Percentiles rank a stretch among this genome's conserved stretches.
Evolutionary conservation across 75 land plant genomes (phyloP).

Genomic region (Sequoia sempervirens): DNA sequence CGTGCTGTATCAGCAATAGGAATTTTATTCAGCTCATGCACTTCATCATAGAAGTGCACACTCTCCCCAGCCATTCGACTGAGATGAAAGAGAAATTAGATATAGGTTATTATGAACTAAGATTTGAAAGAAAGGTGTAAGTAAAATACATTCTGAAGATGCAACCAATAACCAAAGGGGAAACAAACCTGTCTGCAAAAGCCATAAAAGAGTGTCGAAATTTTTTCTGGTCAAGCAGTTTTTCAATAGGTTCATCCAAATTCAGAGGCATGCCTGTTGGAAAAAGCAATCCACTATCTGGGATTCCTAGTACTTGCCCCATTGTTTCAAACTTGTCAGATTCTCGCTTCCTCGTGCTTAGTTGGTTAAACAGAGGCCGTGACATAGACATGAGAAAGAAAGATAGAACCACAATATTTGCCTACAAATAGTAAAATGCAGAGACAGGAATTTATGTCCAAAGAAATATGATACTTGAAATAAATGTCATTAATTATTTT

Average conservation of each 20-base stretch:
- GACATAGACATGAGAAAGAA: slow-evolving; percentile 45
- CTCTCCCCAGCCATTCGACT: slow-evolving; percentile 72
- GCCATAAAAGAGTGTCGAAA: slow-evolving; percentile 56
- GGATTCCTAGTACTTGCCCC: slow-evolving; percentile 59
- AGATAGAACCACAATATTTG: slow-evolving; percentile 35
- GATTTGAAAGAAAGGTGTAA: background rate
- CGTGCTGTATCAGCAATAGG: slow-evolving; percentile 33
- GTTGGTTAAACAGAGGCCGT: slow-evolving; percentile 41
- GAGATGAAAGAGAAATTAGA: slow-evolving; percentile 1
- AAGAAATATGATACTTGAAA: background rate
- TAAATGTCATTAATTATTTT: background rate
- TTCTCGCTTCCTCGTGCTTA: slow-evolving; percentile 41
- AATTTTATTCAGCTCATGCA: slow-evolving; percentile 41
- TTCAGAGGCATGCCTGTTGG: slow-evolving; percentile 11
- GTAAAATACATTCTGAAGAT: slow-evolving; percentile 1
- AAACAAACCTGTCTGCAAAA: slow-evolving; percentile 52
- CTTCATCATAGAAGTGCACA: slow-evolving; percentile 60
- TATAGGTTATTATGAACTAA: background rate
- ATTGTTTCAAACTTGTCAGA: slow-evolving; percentile 29
- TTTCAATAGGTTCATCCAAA: slow-evolving; percentile 49
- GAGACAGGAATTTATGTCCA: background rate
- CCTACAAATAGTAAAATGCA: slow-evolving; percentile 15
- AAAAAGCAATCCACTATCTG: slow-evolving; percentile 45
- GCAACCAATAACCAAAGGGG: background rate
- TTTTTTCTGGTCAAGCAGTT: slow-evolving; percentile 42